These are phyloP conservation scores for Tagetes patula DNA, from an alignment of 129 eudicot species.

Conservation along the genomic window DNA sequence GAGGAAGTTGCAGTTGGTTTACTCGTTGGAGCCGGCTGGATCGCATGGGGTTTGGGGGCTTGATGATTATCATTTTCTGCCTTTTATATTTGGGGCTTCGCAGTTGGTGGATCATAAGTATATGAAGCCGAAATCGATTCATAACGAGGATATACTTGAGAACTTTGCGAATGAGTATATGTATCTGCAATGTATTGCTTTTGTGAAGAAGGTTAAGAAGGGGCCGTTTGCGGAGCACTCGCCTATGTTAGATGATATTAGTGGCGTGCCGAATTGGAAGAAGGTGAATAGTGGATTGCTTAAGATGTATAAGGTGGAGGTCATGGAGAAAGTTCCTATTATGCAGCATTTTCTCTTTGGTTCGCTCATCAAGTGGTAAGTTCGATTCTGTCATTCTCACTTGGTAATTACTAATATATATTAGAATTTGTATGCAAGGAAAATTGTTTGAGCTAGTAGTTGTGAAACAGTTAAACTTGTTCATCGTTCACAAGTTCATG, in stretches of 20 bases:
- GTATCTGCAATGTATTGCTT: slow-evolving; percentile 76
- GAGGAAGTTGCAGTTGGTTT: slow-evolving; percentile 75
- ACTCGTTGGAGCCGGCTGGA: slow-evolving; percentile 87
- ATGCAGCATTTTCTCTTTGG: slow-evolving; percentile 99
- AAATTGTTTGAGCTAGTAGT: neutral
- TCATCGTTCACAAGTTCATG: neutral
- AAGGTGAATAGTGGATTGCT: slow-evolving; percentile 90
- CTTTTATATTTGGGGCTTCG: slow-evolving; percentile 82
- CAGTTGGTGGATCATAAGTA: slow-evolving; percentile 92
- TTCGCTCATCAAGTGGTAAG: slow-evolving; percentile 79
- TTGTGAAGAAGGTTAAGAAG: slow-evolving; percentile 92
- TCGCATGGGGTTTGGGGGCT: slow-evolving; percentile 99
- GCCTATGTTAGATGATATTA: slow-evolving; percentile 91
- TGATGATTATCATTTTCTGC: slow-evolving; percentile 91
- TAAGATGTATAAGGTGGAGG: slow-evolving; percentile 95
- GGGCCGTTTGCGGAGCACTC: slow-evolving; percentile 93
- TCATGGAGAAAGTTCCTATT: slow-evolving; percentile 94
- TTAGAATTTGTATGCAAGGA: slow-evolving; percentile 3
- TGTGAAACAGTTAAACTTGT: neutral
- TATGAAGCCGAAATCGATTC: slow-evolving; percentile 97
- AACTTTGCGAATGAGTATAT: slow-evolving; percentile 76
- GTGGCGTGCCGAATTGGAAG: slow-evolving; percentile 91
- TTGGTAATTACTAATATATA: neutral
- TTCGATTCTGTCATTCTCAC: neutral
- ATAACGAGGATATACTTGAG: slow-evolving; percentile 83